These are phyloP conservation scores for Prunus davidiana DNA, from an alignment of 306 rosid species.

Conservation along the genomic window DNA sequence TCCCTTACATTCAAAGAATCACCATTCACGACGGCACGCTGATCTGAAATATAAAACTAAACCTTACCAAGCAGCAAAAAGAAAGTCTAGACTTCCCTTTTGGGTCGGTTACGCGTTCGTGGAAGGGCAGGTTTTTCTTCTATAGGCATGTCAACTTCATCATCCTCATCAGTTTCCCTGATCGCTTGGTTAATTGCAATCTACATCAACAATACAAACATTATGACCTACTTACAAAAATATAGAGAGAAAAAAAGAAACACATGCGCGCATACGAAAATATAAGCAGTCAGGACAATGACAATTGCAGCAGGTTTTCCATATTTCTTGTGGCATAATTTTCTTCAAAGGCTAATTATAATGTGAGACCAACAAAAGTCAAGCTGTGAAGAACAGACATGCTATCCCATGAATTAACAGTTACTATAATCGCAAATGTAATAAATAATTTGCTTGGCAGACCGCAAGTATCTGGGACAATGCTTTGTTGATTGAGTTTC, in stretches of 20 bases:
- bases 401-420: no score
- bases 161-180: constrained; percentile 51
- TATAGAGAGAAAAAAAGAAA: no score
- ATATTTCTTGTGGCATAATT: background rate
- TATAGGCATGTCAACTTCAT: constrained; percentile 22
- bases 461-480: no score
- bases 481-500: no score
- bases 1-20: background rate
- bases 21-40: background rate
- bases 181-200: constrained; percentile 74
- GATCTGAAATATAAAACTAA: background rate
- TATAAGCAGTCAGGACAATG: background rate
- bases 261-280: no score
- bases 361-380: background rate
- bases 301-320: background rate
- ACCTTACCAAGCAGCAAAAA: background rate
- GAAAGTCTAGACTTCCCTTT: constrained; percentile 51
- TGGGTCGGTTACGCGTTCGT: constrained; percentile 76
- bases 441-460: no score
- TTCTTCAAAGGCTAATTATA: background rate
- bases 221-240: background rate
- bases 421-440: no score
- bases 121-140: constrained; percentile 60
- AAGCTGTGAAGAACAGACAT: no score
- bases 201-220: constrained; percentile 38